Evolutionary conservation across 192 early-diverging fungal genomes (phyloP), one percentile per base, ranked within the genome.

Genomic region (Coemansia sp.): DNA sequence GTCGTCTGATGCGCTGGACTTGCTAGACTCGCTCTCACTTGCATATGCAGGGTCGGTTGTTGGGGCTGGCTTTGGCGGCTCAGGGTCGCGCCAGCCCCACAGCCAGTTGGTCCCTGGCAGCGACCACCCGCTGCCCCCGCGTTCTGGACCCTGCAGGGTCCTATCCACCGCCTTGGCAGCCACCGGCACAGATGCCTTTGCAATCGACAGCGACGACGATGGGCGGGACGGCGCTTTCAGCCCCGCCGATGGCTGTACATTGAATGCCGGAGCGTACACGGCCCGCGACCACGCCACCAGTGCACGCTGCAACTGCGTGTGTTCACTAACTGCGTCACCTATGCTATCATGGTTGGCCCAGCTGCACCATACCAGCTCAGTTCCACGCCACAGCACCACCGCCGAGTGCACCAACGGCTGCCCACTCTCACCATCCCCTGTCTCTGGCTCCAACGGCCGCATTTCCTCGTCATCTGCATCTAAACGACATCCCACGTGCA

Each of bases 261-360:
- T 43, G 25, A 79, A 79, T 17, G 50, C 64, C n/a, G 76, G 76
- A 0, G 71, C 67, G 61, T 64, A 79, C 1, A 61, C 71, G 0
- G 71, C 76, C 2, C 71, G 63, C 60, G 77, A 73, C 77, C 77
- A 80, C 2, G 77, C 54, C 17, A 65, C 68, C 21, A 80, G 26
- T 7, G 71, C 77, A 2, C 77, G 64, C 26, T 74, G 61, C 41
- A 61, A 16, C 17, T 61, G 61, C 11, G 41, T 25, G 22, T 4
- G 11, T 10, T 52, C 61, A 10, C 29, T 10, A 10, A 25, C 4
- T 1, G n/a, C 29, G 17, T 29, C 25, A 16, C 64, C 64, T 3
- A n/a, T 16, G 1, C 37, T 17, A 14, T 47, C 3, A 43, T 43
- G 7, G 41, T n/a, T 6, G 11, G 39, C 26, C 48, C 64, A 68